phyloP scores from a whole-genome alignment of 225 moss, liverwort and hornwort genomes.

The Sphagnum tenellum region DNA sequence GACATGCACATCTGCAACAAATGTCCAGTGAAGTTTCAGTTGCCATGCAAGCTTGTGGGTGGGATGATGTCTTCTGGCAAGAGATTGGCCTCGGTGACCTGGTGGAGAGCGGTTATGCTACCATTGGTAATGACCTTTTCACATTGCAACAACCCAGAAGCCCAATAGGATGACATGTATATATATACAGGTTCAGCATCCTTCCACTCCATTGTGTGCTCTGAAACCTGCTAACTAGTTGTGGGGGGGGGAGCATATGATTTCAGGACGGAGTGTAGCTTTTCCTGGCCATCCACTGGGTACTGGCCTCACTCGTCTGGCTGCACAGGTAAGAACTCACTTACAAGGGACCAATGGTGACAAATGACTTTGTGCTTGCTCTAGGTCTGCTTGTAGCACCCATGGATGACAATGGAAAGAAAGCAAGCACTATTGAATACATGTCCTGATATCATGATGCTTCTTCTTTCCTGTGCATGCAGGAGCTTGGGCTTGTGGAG shows the following conservation, averaged over 20 bases:
- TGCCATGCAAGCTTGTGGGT: constrained; percentile 91
- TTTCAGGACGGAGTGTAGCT: constrained; percentile 84
- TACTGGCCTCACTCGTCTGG: constrained; percentile 72
- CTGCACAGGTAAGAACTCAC: constrained; percentile 61
- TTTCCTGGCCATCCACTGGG: constrained; percentile 96
- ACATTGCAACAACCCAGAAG: constrained; percentile 2
- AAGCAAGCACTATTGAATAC: background rate
- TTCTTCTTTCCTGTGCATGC: constrained; percentile 4
- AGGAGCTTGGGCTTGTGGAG: constrained; percentile 96
- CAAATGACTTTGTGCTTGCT: constrained; percentile 2
- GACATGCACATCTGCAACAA: constrained; percentile 79
- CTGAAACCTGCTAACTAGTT: too few relatives aligned
- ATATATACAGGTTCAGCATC: too few relatives aligned
- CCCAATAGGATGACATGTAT: too few relatives aligned
- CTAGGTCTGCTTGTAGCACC: background rate
- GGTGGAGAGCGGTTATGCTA: constrained; percentile 81
- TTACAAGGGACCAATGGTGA: background rate
- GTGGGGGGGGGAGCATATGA: background rate
- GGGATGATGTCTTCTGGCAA: constrained; percentile 97
- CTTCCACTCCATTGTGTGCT: too few relatives aligned
- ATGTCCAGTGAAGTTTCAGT: constrained; percentile 63
- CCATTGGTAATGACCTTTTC: constrained; percentile 53
- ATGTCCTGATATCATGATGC: background rate
- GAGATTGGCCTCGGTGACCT: constrained; percentile 94
- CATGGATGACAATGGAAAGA: background rate